phyloP scores from a whole-genome alignment of 495 filamentous ascomycete genomes.

The Wilcoxina mikolae region DNA sequence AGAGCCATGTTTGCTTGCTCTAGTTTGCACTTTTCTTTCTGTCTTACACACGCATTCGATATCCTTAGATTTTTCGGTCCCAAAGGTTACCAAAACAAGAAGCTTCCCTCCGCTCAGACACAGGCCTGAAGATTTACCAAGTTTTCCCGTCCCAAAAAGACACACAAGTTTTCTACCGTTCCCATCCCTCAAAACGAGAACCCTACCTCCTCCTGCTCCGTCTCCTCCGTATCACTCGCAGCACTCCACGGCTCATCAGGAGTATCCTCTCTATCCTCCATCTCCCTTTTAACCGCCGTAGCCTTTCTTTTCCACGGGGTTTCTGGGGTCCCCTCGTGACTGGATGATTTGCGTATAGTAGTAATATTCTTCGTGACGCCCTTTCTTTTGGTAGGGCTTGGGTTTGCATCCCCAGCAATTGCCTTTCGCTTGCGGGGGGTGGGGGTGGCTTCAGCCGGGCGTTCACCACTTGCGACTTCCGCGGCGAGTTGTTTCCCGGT shows the following conservation, averaged over 20 bases:
- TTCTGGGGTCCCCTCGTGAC: no score
- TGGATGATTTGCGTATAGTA: no score
- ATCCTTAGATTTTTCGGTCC: no score
- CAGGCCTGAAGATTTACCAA: no score
- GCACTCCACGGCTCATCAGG: background rate
- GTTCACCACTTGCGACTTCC: constrained; percentile 10
- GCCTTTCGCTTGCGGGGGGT: constrained; percentile 17
- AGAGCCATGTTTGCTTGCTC: no score
- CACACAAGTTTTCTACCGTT: no score
- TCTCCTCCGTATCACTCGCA: background rate
- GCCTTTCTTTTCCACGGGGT: background rate
- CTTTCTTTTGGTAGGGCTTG: background rate
- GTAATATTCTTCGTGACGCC: background rate
- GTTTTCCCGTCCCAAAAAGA: no score
- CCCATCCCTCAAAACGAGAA: no score
- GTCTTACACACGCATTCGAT: no score
- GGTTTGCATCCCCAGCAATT: background rate
- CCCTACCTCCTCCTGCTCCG: background rate
- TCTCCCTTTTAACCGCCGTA: background rate
- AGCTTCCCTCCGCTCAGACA: no score
- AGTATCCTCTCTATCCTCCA: background rate
- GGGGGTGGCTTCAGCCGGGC: constrained; percentile 15
- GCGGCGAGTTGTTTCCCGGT: constrained; percentile 15
- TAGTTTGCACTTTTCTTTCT: no score
- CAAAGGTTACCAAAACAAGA: no score